These are phyloP conservation scores for Kodamaea ohmeri DNA, from an alignment of 1,139 yeast genomes.

Conservation along the genomic window DNA sequence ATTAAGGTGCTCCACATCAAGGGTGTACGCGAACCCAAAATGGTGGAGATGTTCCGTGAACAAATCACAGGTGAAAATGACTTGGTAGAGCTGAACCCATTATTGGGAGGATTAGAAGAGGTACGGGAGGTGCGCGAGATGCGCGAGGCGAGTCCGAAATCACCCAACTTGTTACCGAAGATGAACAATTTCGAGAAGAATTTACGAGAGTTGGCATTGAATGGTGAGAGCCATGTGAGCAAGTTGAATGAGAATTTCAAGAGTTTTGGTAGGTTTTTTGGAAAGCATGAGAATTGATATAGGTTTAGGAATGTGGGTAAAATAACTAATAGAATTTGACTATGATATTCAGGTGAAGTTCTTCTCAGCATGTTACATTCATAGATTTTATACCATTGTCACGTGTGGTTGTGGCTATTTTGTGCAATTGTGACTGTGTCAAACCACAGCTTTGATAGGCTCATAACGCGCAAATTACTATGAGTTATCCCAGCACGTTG, in stretches of 20 bases:
- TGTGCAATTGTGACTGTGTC: too few species aligned
- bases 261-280: conserved; percentile 56
- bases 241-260: conserved; percentile 59
- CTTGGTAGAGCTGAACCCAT: conserved; percentile 19
- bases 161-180: conserved; percentile 33
- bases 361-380: too few species aligned
- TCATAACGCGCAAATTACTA: not conserved
- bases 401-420: too few species aligned
- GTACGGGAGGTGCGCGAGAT: conserved; percentile 12
- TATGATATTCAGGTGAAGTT: too few species aligned
- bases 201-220: conserved; percentile 50
- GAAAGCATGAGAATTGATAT: not conserved
- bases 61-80: conserved; percentile 49
- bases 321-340: too few species aligned
- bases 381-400: too few species aligned
- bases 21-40: conserved; percentile 52
- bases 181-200: conserved; percentile 56
- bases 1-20: conserved; percentile 62
- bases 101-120: conserved; percentile 29
- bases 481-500: too few species aligned
- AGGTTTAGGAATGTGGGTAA: too few species aligned
- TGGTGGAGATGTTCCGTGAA: conserved; percentile 57
- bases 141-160: conserved; percentile 17
- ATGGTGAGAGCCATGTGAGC: conserved; percentile 55
- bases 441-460: not conserved